Evolutionary conservation across 2,329 filamentous ascomycete genomes (phyloP).

Genomic region (Diplodia sapinea): DNA sequence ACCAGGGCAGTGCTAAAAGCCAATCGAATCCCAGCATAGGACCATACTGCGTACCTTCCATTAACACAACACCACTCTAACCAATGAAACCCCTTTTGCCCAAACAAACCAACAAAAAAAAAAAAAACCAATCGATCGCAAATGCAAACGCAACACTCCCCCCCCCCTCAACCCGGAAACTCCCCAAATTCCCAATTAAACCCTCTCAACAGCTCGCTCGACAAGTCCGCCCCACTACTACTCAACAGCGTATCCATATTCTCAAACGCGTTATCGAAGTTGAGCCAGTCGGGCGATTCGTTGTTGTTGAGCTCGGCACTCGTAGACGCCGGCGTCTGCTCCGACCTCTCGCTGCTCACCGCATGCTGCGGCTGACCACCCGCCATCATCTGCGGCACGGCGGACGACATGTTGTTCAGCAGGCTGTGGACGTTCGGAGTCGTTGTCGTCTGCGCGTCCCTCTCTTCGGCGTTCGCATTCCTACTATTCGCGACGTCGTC

Average conservation of each 20-base stretch:
- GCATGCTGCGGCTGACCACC: constrained; percentile 40
- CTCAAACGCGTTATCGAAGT: constrained; percentile 49
- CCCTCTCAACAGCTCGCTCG: constrained; percentile 44
- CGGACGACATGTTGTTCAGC: constrained; percentile 18
- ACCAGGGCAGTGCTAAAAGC: too few species aligned
- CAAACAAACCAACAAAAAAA: too few species aligned
- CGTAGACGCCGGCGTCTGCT: constrained; percentile 32
- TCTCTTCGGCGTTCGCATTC: neutral
- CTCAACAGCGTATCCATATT: constrained; percentile 48
- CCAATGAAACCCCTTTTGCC: too few species aligned
- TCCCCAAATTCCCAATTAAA: constrained; percentile 42
- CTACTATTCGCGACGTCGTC: neutral
- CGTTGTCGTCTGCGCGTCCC: neutral
- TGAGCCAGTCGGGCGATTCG: constrained; percentile 47
- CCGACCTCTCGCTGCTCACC: constrained; percentile 45
- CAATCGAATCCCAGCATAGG: too few species aligned
- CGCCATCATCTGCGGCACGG: constrained; percentile 24
- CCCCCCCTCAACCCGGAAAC: neutral
- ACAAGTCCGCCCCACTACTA: constrained; percentile 43
- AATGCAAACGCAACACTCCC: neutral
- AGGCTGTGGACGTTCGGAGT: constrained; percentile 11
- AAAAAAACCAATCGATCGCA: too few species aligned
- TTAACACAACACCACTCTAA: too few species aligned
- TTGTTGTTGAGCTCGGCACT: constrained; percentile 33
- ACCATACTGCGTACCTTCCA: too few species aligned